Percentiles rank a stretch among this genome's conserved stretches.
Conservation (phyloP, 805 yeast genomes). For the Myxozyma nipponensis region DNA sequence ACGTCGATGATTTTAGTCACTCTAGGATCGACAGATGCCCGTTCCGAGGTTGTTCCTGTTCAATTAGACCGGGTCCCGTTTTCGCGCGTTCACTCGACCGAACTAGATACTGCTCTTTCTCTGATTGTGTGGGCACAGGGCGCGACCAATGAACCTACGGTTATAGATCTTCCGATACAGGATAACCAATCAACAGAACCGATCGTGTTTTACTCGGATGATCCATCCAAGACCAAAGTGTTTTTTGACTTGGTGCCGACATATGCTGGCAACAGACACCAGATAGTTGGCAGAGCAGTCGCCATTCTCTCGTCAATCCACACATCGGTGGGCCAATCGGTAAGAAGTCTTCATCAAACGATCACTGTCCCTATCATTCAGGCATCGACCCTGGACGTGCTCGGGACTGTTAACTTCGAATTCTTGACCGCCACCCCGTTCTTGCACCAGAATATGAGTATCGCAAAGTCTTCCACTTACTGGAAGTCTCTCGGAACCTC, state of each 20-base stretch:
- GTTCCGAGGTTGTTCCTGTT: constrained; percentile 57
- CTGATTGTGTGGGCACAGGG: constrained; percentile 53
- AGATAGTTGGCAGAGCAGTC: constrained; percentile 77
- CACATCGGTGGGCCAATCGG: constrained; percentile 63
- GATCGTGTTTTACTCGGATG: constrained; percentile 59
- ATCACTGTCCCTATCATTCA: constrained; percentile 76
- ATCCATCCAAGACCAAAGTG: constrained; percentile 47
- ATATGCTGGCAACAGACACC: constrained; percentile 44
- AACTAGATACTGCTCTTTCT: constrained; percentile 82
- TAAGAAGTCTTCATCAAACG: constrained; percentile 61
- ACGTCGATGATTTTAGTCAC: constrained; percentile 77
- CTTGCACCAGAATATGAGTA: constrained; percentile 59
- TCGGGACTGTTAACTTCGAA: constrained; percentile 78
- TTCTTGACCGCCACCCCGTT: constrained; percentile 69
- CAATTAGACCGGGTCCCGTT: constrained; percentile 70
- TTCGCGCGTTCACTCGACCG: constrained; percentile 72
- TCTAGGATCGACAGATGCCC: constrained; percentile 77
- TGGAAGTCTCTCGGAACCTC: constrained; percentile 89
- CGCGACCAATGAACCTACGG: constrained; percentile 50
- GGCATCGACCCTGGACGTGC: constrained; percentile 60
- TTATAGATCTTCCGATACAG: constrained; percentile 81
- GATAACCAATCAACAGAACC: constrained; percentile 59
- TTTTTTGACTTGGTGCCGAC: constrained; percentile 89
- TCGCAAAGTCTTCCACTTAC: constrained; percentile 69
- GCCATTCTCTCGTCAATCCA: constrained; percentile 61